Evolutionary conservation across 2,329 filamentous ascomycete species (phyloP).

Genomic region (Aspergillus udagawae): DNA sequence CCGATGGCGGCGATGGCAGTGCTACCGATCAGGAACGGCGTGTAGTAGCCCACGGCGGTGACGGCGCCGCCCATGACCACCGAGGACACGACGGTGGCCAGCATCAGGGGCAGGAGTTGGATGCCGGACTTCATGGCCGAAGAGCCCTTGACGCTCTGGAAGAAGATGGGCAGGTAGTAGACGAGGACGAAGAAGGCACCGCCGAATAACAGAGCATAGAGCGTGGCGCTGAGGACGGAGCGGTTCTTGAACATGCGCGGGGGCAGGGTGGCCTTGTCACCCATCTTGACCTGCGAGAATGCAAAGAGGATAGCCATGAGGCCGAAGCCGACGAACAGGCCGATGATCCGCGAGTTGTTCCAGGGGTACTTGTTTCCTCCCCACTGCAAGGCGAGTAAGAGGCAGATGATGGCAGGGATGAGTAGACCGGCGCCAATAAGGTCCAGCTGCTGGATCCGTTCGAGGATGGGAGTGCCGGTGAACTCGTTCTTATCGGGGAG

Average conservation of each 20-base stretch:
- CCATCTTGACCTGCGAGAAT: slow-evolving; percentile 42
- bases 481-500: slow-evolving; percentile 33
- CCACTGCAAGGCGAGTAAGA: slow-evolving; percentile 22
- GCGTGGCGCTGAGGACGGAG: slow-evolving; percentile 29
- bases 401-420: slow-evolving; percentile 19
- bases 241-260: slow-evolving; percentile 48
- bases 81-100: slow-evolving; percentile 33
- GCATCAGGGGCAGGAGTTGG: slow-evolving; percentile 37
- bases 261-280: slow-evolving; percentile 49
- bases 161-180: slow-evolving; percentile 45
- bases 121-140: slow-evolving; percentile 45
- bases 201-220: slow-evolving; percentile 35
- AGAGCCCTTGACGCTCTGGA: slow-evolving; percentile 44
- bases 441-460: slow-evolving; percentile 40
- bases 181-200: slow-evolving; percentile 38
- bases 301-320: slow-evolving; percentile 41
- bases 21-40: slow-evolving; percentile 37
- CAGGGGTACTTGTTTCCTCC: slow-evolving; percentile 20
- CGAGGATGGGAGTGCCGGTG: slow-evolving; percentile 28
- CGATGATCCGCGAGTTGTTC: slow-evolving; percentile 20
- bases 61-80: slow-evolving; percentile 30
- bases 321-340: slow-evolving; percentile 17
- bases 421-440: slow-evolving; percentile 32
- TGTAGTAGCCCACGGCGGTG: slow-evolving; percentile 37
- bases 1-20: slow-evolving; percentile 36